A percentile compares a stretch with the other conserved stretches of the same genome.
phyloP scores from a whole-genome alignment of 306 rosid genomes.

The Prosopis cineraria region DNA sequence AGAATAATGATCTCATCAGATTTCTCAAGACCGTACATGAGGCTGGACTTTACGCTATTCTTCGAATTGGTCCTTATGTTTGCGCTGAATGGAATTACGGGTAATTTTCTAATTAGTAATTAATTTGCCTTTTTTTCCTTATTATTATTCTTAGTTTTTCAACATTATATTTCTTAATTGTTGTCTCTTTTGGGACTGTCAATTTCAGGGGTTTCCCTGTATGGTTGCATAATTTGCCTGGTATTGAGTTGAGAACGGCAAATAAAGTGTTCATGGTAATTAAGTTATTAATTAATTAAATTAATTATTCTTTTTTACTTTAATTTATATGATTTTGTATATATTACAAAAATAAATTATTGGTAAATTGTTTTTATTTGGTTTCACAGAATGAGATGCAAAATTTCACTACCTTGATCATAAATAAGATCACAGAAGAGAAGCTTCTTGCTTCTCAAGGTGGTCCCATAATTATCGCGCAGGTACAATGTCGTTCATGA shows the following conservation, averaged over 20 bases:
- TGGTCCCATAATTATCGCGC: slow-evolving; percentile 48
- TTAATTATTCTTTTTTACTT: background rate
- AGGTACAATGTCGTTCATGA: too few species aligned
- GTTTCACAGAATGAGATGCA: slow-evolving; percentile 49
- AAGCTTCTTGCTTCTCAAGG: slow-evolving; percentile 44
- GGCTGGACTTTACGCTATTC: slow-evolving; percentile 53
- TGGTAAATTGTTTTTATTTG: background rate
- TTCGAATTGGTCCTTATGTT: slow-evolving; percentile 68
- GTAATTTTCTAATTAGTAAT: too few species aligned
- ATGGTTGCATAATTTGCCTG: slow-evolving; percentile 62
- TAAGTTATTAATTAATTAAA: too few species aligned
- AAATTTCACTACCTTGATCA: slow-evolving; percentile 45
- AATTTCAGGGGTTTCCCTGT: slow-evolving; percentile 57
- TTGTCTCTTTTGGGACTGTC: background rate
- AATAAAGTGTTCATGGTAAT: slow-evolving; percentile 54
- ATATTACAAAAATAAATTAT: too few species aligned
- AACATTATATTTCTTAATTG: background rate
- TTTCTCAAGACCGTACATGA: slow-evolving; percentile 56
- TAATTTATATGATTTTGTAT: background rate
- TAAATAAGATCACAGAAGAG: slow-evolving; percentile 54
- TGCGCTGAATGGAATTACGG: slow-evolving; percentile 71
- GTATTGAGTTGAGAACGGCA: slow-evolving; percentile 46
- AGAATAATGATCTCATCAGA: slow-evolving; percentile 43
- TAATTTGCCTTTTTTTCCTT: too few species aligned
- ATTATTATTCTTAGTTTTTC: background rate